phyloP scores from a whole-genome alignment of 1,139 yeast species.

The Sugiyamaella castrensis region DNA sequence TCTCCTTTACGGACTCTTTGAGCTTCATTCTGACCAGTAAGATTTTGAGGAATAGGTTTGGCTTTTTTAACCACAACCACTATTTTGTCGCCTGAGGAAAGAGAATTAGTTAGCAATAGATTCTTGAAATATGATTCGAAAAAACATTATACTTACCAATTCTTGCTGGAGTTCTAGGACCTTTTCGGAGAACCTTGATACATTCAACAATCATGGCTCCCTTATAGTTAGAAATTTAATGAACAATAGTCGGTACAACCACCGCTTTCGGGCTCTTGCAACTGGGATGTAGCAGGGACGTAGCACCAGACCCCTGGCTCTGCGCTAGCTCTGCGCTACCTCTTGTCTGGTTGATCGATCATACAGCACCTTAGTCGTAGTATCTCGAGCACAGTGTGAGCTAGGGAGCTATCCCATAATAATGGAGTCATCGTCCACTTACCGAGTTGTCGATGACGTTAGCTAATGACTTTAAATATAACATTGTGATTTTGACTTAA shows the following conservation, averaged over 20 bases:
- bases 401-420: too few species aligned
- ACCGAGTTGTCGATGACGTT: conserved; percentile 87
- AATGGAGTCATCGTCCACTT: too few species aligned
- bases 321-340: too few species aligned
- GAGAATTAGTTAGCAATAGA: too few species aligned
- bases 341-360: too few species aligned
- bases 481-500: conserved; percentile 49
- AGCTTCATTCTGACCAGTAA: conserved; percentile 37
- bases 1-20: conserved; percentile 93
- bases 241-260: not conserved
- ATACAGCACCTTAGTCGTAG: too few species aligned
- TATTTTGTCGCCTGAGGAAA: conserved; percentile 58
- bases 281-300: too few species aligned
- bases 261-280: too few species aligned
- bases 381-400: too few species aligned
- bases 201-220: conserved; percentile 96
- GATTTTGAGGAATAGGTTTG: conserved; percentile 62
- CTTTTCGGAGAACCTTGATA: conserved; percentile 88
- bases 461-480: conserved; percentile 80
- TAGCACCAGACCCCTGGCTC: too few species aligned
- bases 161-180: conserved; percentile 76
- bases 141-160: conserved; percentile 48
- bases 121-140: not conserved
- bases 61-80: conserved; percentile 96
- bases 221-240: conserved; percentile 17